phyloP scores from a whole-genome alignment of 345 rosid species.

The Salix udensis region DNA sequence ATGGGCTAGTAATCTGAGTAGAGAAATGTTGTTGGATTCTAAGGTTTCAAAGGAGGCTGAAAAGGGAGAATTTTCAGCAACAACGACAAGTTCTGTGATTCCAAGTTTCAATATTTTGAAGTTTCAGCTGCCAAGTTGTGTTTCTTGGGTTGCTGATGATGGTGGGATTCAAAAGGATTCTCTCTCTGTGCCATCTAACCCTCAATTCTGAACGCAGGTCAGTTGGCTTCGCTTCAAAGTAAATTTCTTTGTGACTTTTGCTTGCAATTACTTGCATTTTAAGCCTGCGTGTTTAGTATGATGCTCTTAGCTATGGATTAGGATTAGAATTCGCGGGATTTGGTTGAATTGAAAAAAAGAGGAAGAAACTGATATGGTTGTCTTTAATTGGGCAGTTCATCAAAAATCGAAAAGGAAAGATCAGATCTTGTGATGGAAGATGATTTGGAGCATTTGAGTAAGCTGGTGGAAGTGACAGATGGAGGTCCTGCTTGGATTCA shows the following conservation, averaged over 20 bases:
- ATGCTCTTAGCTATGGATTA: not conserved
- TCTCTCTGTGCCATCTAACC: slow-evolving; percentile 18
- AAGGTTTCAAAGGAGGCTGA: slow-evolving; percentile 14
- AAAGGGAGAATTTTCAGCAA: not conserved
- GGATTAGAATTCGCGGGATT: not conserved
- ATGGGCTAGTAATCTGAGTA: slow-evolving; percentile 59
- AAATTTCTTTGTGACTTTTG: not conserved
- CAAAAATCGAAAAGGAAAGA: slow-evolving; percentile 29
- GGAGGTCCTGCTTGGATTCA: slow-evolving; percentile 95
- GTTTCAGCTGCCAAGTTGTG: slow-evolving; percentile 50
- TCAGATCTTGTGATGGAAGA: slow-evolving; percentile 46
- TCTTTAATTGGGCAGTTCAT: slow-evolving; percentile 34
- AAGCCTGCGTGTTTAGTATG: not conserved
- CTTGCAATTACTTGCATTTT: not conserved
- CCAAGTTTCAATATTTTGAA: slow-evolving; percentile 41
- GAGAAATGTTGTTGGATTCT: slow-evolving; percentile 34
- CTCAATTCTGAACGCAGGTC: slow-evolving; percentile 46
- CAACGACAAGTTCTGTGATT: slow-evolving; percentile 21
- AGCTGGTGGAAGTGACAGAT: slow-evolving; percentile 81
- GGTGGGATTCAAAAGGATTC: slow-evolving; percentile 24
- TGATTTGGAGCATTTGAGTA: slow-evolving; percentile 62
- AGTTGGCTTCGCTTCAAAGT: slow-evolving; percentile 10
- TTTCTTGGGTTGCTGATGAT: slow-evolving; percentile 41
- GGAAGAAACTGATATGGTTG: not conserved
- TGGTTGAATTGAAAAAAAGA: not conserved